Base-by-base conservation (phyloP, 192 early-diverging fungal genomes). In the Geranomyces michiganensis region DNA sequence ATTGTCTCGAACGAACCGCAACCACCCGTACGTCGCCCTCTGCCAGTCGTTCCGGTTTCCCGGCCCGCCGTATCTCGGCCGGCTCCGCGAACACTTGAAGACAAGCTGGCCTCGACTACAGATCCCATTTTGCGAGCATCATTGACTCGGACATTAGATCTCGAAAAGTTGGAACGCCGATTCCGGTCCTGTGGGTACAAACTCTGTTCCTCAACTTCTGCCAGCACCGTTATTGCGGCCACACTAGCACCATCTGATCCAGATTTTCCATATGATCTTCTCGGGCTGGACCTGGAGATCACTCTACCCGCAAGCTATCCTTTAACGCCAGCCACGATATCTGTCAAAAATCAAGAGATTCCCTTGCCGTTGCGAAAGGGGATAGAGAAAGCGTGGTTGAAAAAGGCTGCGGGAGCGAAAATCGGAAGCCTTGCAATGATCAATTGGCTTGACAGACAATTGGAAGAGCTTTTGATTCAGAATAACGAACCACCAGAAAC, bases 391-490 rank as follows among this genome's bases (percentile, higher is more conserved):
- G 70, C 59, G 8, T 71, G 70, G 70, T 21, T 31, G 1, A 33
- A 31, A 29, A 71, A 71, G 26, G 13, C 49, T 36, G 24, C 32
- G 1, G 70, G 55, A 8, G 44, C 76, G 21, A 68, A 66, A 46
- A 17, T 61, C 33, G 6, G 60, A 13, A 70, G 87, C 30, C 44
- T 84, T 76, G 70, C 59, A 71, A 82, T 76, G 60, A 41, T 76
- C 41, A 78, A 81, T 45, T 85, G 81, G 81, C 72, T 92, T 1
- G 91, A 92, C 67, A 71, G 76, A 46, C 78, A 90, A 17, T 82
- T 90, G 53, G 81, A 83, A 33, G 65, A 65, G 19, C 76, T 87
- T 68, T 72, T 83, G 17, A 46, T 49, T 1, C 67, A 76, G 33
- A n/a, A 6, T 5, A 58, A 62, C 21, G 63, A 78, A 24, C 41